A percentile compares a stretch with the other conserved stretches of the same genome.
phyloP scores from a whole-genome alignment of 352 stramenopile genomes.

The Plasmopara halstedii region DNA sequence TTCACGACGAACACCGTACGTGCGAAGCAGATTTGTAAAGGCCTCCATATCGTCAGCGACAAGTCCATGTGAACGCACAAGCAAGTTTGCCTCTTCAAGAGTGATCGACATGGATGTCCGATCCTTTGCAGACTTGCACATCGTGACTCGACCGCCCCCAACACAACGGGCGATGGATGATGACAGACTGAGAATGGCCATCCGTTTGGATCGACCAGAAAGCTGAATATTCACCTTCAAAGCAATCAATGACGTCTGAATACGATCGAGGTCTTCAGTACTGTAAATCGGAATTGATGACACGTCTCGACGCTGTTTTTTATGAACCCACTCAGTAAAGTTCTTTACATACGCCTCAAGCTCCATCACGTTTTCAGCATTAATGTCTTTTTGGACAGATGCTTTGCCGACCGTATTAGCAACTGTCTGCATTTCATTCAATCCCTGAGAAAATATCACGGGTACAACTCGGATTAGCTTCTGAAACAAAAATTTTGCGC shows the following conservation, averaged over 20 bases:
- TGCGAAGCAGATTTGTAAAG: conserved; percentile 62
- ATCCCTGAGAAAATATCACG: conserved; percentile 82
- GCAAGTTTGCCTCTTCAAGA: conserved; percentile 83
- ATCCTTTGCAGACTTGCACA: conserved; percentile 97
- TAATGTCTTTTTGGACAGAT: conserved; percentile 77
- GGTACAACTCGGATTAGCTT: conserved; percentile 56
- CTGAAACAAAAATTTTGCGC: conserved; percentile 53
- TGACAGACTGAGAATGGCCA: conserved; percentile 73
- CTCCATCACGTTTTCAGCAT: conserved; percentile 55
- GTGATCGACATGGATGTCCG: conserved; percentile 96
- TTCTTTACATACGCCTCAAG: conserved; percentile 49
- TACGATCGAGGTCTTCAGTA: conserved; percentile 20
- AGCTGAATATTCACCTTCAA: conserved; percentile 38
- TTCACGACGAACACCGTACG: conserved; percentile 70
- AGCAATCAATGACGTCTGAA: conserved; percentile 26
- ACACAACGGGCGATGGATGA: conserved; percentile 67
- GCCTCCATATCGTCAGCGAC: conserved; percentile 36
- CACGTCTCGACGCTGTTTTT: conserved; percentile 17
- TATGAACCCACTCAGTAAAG: conserved; percentile 33
- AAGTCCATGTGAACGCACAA: conserved; percentile 51
- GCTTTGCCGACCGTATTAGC: conserved; percentile 82
- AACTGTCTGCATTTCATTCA: conserved; percentile 93
- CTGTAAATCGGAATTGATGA: conserved; percentile 18
- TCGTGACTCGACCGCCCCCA: conserved; percentile 88
- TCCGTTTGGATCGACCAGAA: conserved; percentile 60